Base-by-base conservation (phyloP, 1,284 basidiomycete species). In the Sporisorium exsertum region DNA sequence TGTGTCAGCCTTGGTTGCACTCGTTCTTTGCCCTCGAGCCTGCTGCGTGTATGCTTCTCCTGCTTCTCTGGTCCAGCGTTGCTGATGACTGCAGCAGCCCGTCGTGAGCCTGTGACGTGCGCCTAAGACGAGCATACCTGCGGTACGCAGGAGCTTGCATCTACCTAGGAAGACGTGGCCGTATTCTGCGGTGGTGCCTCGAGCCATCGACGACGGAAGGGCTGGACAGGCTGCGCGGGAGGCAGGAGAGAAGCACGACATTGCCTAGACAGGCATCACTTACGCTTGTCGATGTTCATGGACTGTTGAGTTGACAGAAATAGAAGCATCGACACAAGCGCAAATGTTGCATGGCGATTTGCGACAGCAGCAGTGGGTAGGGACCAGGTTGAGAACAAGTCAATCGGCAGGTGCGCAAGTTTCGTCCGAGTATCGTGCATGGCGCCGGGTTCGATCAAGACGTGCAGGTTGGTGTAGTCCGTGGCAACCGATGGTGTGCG, bases 281-380 rank as follows among this genome's bases (percentile, higher is more conserved):
- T 56, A 80, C 79, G 78, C 72, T 81, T 81, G 78, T 81, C 79
- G 49, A 81, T 71, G 70, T 81, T 81, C 61, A 77, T 73, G 40
- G 78, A 70, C 79, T 80, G 73, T 78, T 58, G 62, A 18, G 16
- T 16, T 2, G 27, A 56, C 69, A 63, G 64, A 49, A 22, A 5
- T 35, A 12, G 20, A 35, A 26, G 16, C 55, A 72, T 46, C n/a
- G 69, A 63, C 51, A 32, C 2, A 27, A 37, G 26, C 58, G 64
- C 26, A 37, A 20, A 20, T 13, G 8, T 9, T 10, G 24, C 40
- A 33, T 18, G 12, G 8, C 33, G 27, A 32, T n/a, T n/a, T n/a
- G 51, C 43, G 52, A 51, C 51, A 35, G 47, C 33, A 45, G 26
- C 22, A 35, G 10, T 26, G 24, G 16, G 32, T 10, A 50, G 22